Percentiles rank a stretch among this genome's conserved stretches.
Evolutionary conservation across 495 filamentous ascomycete species (phyloP).

Genomic region (Neurospora sp.): DNA sequence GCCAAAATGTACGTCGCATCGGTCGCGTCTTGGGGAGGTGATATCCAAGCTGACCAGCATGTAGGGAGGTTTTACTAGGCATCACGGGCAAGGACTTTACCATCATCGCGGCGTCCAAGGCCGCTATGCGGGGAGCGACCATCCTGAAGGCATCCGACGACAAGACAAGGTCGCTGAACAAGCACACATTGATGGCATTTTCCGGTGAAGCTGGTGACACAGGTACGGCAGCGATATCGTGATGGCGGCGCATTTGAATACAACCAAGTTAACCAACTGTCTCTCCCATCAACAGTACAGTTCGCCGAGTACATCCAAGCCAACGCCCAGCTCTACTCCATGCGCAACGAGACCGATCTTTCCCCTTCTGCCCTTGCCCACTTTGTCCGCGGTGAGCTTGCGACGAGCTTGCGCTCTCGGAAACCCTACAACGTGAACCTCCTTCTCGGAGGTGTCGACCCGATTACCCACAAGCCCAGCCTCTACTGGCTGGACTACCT

Average conservation of each 20-base stretch:
- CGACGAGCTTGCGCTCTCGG: slow-evolving; percentile 76
- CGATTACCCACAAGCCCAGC: slow-evolving; percentile 74
- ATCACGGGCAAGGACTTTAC: slow-evolving; percentile 99
- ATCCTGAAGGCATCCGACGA: slow-evolving; percentile 94
- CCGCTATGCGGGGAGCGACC: slow-evolving; percentile 91
- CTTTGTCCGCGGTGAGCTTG: slow-evolving; percentile 89
- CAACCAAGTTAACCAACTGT: background rate
- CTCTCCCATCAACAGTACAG: slow-evolving; percentile 55
- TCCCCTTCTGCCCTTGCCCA: slow-evolving; percentile 77
- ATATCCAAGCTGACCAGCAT: slow-evolving; percentile 1
- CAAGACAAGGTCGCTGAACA: slow-evolving; percentile 85
- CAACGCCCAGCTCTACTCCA: slow-evolving; percentile 94
- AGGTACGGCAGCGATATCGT: slow-evolving; percentile 39
- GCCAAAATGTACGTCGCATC: slow-evolving; percentile 24
- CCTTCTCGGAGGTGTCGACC: slow-evolving; percentile 83
- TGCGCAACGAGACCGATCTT: slow-evolving; percentile 90
- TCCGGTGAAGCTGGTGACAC: slow-evolving; percentile 95
- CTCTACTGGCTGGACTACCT: slow-evolving; percentile 98
- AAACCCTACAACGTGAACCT: slow-evolving; percentile 95
- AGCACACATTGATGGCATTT: slow-evolving; percentile 93
- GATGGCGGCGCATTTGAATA: slow-evolving; percentile 2
- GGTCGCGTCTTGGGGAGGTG: background rate
- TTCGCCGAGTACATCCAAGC: slow-evolving; percentile 99
- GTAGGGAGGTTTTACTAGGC: slow-evolving; percentile 93
- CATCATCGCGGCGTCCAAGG: slow-evolving; percentile 94